These are phyloP conservation scores for Pseudonitzschia pungens DNA, from an alignment of 108 stramenopile species.

Conservation along the genomic window DNA sequence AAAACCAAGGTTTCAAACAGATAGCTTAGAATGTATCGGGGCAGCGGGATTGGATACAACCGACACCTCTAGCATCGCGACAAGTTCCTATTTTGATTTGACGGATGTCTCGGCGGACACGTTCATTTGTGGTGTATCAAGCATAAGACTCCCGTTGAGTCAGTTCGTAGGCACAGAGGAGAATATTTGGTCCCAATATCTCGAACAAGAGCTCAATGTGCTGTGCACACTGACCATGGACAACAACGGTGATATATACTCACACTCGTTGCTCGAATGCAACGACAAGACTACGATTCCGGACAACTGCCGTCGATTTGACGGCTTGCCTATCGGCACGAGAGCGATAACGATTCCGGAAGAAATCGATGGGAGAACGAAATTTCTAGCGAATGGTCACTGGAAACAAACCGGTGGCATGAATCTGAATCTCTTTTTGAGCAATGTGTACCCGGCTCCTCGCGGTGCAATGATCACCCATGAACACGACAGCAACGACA, in stretches of 20 bases:
- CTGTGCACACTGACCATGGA: slow-evolving; percentile 59
- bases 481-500: background rate
- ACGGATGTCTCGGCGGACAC: slow-evolving; percentile 48
- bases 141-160: slow-evolving; percentile 26
- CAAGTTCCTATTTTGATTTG: slow-evolving; percentile 50
- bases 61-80: slow-evolving; percentile 46
- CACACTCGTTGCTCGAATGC: slow-evolving; percentile 50
- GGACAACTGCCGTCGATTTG: slow-evolving; percentile 5
- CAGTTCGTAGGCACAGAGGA: slow-evolving; percentile 6
- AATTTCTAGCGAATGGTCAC: slow-evolving; percentile 14
- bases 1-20: slow-evolving; percentile 54
- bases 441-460: slow-evolving; percentile 23
- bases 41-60: slow-evolving; percentile 25
- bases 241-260: slow-evolving; percentile 68
- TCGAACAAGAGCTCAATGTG: slow-evolving; percentile 16
- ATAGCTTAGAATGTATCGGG: slow-evolving; percentile 55
- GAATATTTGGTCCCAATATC: slow-evolving; percentile 5
- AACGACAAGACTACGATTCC: slow-evolving; percentile 8
- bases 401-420: slow-evolving; percentile 40
- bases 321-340: slow-evolving; percentile 55
- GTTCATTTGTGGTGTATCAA: slow-evolving; percentile 59
- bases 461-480: background rate
- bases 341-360: slow-evolving; percentile 40
- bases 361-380: slow-evolving; percentile 27
- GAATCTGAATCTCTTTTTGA: slow-evolving; percentile 30